A percentile compares a stretch with the other conserved stretches of the same genome.
Conservation (phyloP, 2,329 filamentous ascomycete genomes). For the Phaeosphaeria sp. region DNA sequence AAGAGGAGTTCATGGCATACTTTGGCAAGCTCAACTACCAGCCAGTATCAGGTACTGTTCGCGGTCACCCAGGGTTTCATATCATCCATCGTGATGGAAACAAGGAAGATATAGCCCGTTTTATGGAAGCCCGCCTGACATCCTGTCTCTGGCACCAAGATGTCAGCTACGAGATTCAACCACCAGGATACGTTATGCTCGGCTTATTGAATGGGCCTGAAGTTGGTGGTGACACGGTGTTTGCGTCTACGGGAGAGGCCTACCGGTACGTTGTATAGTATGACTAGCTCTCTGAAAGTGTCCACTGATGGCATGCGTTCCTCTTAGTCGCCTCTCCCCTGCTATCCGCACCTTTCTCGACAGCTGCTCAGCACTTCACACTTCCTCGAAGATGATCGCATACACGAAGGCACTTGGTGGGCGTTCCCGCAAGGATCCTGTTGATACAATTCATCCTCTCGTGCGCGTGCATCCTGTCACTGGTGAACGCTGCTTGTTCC, state of each 20-base stretch:
- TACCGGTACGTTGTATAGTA: background rate
- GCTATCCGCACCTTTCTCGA: background rate
- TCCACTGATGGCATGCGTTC: background rate
- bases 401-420: background rate
- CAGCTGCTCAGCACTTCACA: background rate
- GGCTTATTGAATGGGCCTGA: background rate
- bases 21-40: conserved; percentile 2
- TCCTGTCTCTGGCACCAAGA: conserved; percentile 1
- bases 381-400: background rate
- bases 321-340: background rate
- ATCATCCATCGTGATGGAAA: background rate
- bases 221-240: background rate
- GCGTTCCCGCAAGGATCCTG: background rate
- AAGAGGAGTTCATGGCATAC: background rate
- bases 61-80: background rate
- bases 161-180: background rate
- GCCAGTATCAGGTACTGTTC: background rate
- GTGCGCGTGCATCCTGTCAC: background rate
- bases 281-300: background rate
- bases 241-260: background rate
- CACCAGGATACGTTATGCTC: background rate
- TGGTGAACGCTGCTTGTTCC: background rate
- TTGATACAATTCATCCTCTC: background rate
- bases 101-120: background rate
- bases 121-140: background rate